phyloP scores from a whole-genome alignment of 768 basidiomycete genomes.

The Collybiopsis confluens region DNA sequence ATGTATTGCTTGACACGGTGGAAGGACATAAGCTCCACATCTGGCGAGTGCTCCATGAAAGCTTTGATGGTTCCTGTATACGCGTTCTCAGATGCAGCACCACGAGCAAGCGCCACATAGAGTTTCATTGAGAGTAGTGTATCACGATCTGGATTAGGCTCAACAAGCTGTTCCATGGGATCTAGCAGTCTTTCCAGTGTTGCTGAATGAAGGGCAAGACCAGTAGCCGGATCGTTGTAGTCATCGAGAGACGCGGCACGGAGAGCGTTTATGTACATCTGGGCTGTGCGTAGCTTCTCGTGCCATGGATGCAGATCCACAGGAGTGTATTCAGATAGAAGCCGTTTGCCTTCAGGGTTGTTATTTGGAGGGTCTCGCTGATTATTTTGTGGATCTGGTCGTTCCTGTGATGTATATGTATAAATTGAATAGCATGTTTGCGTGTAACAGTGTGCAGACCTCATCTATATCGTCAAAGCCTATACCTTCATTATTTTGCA shows the following conservation, averaged over 20 bases:
- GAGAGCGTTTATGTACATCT: not conserved
- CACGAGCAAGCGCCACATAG: not conserved
- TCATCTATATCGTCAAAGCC: no score
- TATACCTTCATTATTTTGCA: no score
- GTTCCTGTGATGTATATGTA: no score
- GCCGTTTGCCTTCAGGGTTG: no score
- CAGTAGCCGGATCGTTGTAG: not conserved
- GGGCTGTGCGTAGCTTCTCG: not conserved
- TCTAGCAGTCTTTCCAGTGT: not conserved
- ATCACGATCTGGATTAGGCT: not conserved
- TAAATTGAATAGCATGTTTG: no score
- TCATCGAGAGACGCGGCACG: not conserved
- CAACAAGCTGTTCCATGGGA: not conserved
- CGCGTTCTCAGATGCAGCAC: not conserved
- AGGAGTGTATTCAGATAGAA: not conserved
- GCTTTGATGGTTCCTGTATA: constrained; percentile 3
- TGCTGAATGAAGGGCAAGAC: no score
- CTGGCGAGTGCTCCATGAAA: no score
- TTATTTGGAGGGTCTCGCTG: no score
- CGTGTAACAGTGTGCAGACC: no score
- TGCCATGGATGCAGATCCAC: not conserved
- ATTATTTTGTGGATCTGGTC: no score
- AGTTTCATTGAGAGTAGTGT: not conserved
- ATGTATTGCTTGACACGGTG: constrained; percentile 10
- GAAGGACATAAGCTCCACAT: constrained; percentile 7